Percentiles rank a stretch among this genome's conserved stretches.
These are phyloP conservation scores for Henckelia pumila DNA, from an alignment of 257 asterid species.

Conservation along the genomic window DNA sequence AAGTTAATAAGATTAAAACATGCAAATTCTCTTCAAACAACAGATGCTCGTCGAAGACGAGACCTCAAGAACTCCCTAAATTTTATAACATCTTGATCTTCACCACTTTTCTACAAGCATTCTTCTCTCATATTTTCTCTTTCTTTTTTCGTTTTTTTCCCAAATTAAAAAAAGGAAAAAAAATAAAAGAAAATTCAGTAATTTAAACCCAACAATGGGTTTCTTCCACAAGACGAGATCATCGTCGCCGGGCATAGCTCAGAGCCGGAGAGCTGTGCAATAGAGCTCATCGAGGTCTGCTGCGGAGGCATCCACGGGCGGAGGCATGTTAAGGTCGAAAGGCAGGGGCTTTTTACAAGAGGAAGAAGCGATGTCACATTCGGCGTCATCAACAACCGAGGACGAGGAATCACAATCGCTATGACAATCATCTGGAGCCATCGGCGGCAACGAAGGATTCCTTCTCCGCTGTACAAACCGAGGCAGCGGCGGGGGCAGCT, in stretches of 20 bases:
- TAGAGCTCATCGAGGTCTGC: slow-evolving; percentile 35
- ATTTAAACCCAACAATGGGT: neutral
- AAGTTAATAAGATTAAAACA: slow-evolving; percentile 28
- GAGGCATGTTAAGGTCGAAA: slow-evolving; percentile 53
- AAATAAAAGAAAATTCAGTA: neutral
- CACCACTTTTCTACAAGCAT: neutral
- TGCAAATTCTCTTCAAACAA: slow-evolving; percentile 34
- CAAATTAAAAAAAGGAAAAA: neutral
- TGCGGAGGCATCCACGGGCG: slow-evolving; percentile 26
- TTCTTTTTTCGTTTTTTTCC: neutral
- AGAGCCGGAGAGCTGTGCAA: slow-evolving; percentile 46
- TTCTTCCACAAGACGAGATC: neutral
- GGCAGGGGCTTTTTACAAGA: slow-evolving; percentile 39
- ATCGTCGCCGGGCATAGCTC: slow-evolving; percentile 13
- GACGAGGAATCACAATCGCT: slow-evolving; percentile 75
- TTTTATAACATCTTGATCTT: slow-evolving; percentile 11
- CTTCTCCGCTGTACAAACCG: slow-evolving; percentile 25
- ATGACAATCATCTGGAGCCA: slow-evolving; percentile 48
- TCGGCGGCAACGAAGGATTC: slow-evolving; percentile 48
- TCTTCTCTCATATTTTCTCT: neutral
- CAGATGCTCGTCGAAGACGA: slow-evolving; percentile 31
- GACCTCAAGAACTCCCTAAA: neutral
- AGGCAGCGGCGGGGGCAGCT: slow-evolving; percentile 26
- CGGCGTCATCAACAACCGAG: slow-evolving; percentile 58
- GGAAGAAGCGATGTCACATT: slow-evolving; percentile 43